These are phyloP conservation scores for Graphilbum sp. DNA, from an alignment of 2,329 filamentous ascomycete genomes.

Conservation along the genomic window DNA sequence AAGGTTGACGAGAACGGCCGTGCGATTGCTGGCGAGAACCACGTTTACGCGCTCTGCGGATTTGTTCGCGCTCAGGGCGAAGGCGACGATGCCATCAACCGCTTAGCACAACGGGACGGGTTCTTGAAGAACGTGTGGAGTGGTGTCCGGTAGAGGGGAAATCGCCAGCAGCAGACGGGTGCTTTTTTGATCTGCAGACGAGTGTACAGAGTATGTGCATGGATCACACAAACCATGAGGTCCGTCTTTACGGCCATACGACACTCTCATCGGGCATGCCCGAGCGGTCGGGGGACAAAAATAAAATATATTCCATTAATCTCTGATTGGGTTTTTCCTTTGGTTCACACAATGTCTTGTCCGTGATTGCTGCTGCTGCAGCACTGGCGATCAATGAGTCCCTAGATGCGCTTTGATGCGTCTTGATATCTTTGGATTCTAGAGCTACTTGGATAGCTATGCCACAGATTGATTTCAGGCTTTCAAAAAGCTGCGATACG, in stretches of 20 bases:
- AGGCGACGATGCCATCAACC: conserved; percentile 92
- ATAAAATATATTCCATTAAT: too few species aligned
- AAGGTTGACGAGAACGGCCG: conserved; percentile 92
- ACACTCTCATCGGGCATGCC: too few species aligned
- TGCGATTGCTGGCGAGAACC: conserved; percentile 84
- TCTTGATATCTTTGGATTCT: conserved; percentile 33
- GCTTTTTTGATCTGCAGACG: not conserved
- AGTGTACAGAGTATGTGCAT: not conserved
- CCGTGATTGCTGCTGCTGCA: too few species aligned
- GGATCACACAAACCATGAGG: too few species aligned
- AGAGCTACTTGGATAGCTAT: conserved; percentile 28
- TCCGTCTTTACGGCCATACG: too few species aligned
- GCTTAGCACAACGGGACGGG: conserved; percentile 87
- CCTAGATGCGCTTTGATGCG: conserved; percentile 26
- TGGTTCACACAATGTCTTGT: too few species aligned
- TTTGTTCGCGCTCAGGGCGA: conserved; percentile 98
- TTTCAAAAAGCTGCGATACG: conserved; percentile 45
- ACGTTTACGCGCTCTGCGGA: conserved; percentile 91
- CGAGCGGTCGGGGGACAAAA: too few species aligned
- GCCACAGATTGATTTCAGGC: conserved; percentile 41
- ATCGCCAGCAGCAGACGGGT: too few species aligned
- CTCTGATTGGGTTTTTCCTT: not conserved
- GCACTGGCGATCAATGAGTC: conserved; percentile 42
- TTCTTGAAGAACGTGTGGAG: conserved; percentile 96
- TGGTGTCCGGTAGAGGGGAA: conserved; percentile 46